A percentile compares a stretch with the other conserved stretches of the same genome.
Evolutionary conservation across 305 asterid genomes (phyloP).

Genomic region (Salvia sclarea): DNA sequence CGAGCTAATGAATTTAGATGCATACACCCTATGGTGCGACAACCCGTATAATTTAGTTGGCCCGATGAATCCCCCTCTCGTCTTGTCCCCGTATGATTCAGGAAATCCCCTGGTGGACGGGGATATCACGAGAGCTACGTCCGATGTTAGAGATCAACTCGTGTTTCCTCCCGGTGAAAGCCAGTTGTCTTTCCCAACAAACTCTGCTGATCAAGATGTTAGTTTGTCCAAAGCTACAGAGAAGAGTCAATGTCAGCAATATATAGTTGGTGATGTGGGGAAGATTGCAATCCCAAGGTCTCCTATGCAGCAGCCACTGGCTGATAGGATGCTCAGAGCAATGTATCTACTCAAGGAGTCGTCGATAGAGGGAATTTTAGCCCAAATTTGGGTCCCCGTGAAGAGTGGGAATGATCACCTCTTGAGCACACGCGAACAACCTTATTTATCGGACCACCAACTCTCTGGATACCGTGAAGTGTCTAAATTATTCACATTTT

Average conservation of each 20-base stretch:
- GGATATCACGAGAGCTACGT: constrained; percentile 32
- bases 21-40: constrained; percentile 57
- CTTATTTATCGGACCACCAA: constrained; percentile 63
- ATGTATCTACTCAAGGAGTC: constrained; percentile 59
- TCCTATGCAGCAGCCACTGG: constrained; percentile 42
- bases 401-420: constrained; percentile 49
- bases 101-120: constrained; percentile 30
- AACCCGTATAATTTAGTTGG: constrained; percentile 31
- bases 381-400: constrained; percentile 79
- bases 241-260: constrained; percentile 33
- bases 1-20: constrained; percentile 45
- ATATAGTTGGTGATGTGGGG: constrained; percentile 28
- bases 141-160: constrained; percentile 34
- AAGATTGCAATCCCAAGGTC: constrained; percentile 45
- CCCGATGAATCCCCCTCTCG: constrained; percentile 47
- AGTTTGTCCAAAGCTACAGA: constrained; percentile 34
- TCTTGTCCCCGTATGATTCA: constrained; percentile 48
- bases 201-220: constrained; percentile 35
- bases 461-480: constrained; percentile 84
- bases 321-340: constrained; percentile 71
- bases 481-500: constrained; percentile 65
- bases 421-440: constrained; percentile 75
- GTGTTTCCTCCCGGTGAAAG: constrained; percentile 33
- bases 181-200: constrained; percentile 32
- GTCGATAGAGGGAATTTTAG: constrained; percentile 65